Evolutionary conservation across 2,329 filamentous ascomycete species (phyloP).

Genomic region (Aspergillus sojae): DNA sequence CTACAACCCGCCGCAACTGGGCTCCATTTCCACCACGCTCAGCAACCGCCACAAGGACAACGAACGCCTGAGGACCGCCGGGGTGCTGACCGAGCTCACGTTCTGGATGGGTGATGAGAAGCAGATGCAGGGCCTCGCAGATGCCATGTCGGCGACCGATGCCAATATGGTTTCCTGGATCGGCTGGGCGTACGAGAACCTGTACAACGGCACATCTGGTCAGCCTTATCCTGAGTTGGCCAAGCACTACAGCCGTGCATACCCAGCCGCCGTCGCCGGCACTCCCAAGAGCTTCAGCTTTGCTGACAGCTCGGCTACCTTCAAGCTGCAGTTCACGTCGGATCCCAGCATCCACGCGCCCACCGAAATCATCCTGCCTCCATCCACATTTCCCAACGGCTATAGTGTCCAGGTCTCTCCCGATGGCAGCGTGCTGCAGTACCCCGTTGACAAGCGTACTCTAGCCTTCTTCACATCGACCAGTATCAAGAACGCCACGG

Average conservation of each 20-base stretch:
- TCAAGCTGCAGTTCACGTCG: slow-evolving; percentile 14
- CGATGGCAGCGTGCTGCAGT: slow-evolving; percentile 11
- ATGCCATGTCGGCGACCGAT: slow-evolving; percentile 20
- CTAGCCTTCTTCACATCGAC: slow-evolving; percentile 19
- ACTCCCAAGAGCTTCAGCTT: slow-evolving; percentile 14
- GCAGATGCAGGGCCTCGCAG: slow-evolving; percentile 16
- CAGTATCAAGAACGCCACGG: background rate
- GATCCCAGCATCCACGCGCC: slow-evolving; percentile 14
- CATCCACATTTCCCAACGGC: slow-evolving; percentile 14
- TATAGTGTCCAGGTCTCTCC: slow-evolving; percentile 13
- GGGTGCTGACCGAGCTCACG: slow-evolving; percentile 20
- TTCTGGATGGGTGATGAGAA: slow-evolving; percentile 21
- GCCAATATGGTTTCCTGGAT: slow-evolving; percentile 19
- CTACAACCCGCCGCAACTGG: slow-evolving; percentile 17
- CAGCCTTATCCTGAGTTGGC: slow-evolving; percentile 15
- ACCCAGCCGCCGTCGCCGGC: slow-evolving; percentile 15
- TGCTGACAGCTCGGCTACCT: slow-evolving; percentile 13
- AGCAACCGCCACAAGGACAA: slow-evolving; percentile 18
- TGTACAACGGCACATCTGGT: slow-evolving; percentile 16
- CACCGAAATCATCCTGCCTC: slow-evolving; percentile 16
- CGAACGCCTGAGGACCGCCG: slow-evolving; percentile 13
- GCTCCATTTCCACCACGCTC: slow-evolving; percentile 16
- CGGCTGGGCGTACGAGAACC: slow-evolving; percentile 18
- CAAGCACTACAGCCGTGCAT: slow-evolving; percentile 18
- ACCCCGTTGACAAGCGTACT: slow-evolving; percentile 13